Conservation (phyloP, 176 grass and related monocot genomes). For the Coix lacrymajobi region DNA sequence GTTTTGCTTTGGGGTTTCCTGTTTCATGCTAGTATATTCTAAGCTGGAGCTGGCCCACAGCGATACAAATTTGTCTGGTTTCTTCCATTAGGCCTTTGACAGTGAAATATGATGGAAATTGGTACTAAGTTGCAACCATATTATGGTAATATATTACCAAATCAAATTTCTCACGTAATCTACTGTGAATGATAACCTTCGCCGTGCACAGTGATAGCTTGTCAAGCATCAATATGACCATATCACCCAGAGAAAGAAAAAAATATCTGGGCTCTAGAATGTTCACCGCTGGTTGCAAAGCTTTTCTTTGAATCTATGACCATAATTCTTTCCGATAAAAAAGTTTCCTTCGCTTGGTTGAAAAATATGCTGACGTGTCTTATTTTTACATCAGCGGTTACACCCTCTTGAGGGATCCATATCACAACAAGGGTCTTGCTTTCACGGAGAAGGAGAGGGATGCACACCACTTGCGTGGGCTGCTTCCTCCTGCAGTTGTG, state of each 20-base stretch:
- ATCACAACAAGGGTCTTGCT: conserved; percentile 90
- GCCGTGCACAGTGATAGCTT: too few species aligned
- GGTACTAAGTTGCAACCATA: background rate
- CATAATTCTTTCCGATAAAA: background rate
- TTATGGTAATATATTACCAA: background rate
- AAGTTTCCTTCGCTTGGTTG: background rate
- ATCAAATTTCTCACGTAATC: background rate
- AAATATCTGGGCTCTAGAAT: background rate
- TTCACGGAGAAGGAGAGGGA: conserved; percentile 87
- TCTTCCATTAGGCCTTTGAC: conserved; percentile 16
- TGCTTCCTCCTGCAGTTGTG: conserved; percentile 83
- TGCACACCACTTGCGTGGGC: conserved; percentile 89
- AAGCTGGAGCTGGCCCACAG: conserved; percentile 28
- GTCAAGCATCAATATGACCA: background rate
- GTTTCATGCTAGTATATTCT: conserved; percentile 31
- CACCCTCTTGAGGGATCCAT: conserved; percentile 86
- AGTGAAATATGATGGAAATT: conserved; percentile 11
- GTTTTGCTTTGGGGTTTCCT: background rate
- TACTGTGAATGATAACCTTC: background rate
- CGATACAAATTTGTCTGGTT: conserved; percentile 21
- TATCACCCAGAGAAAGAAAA: background rate
- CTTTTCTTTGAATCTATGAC: background rate
- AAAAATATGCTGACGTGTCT: conserved; percentile 28
- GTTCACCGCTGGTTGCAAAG: background rate
- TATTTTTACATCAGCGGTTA: conserved; percentile 62